A percentile compares a stretch with the other conserved stretches of the same genome.
Conservation (phyloP, 2,329 filamentous ascomycete genomes). For the Nemania serpens region DNA sequence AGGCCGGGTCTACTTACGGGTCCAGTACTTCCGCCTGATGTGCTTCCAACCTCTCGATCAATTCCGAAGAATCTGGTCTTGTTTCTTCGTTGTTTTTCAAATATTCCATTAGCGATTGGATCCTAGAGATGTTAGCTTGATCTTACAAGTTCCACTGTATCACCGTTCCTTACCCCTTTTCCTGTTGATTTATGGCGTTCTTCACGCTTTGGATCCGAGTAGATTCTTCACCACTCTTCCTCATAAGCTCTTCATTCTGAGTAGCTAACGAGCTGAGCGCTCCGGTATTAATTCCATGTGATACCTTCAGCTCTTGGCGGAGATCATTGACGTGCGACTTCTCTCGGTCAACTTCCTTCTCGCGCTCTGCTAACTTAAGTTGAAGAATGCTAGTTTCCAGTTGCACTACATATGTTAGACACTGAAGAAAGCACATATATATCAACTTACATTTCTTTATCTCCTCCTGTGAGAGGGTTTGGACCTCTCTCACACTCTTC, state of each 20-base stretch:
- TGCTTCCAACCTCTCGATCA: conserved; percentile 27
- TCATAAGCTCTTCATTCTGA: conserved; percentile 31
- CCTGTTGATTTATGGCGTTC: conserved; percentile 25
- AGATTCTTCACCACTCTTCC: conserved; percentile 22
- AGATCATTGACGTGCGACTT: conserved; percentile 28
- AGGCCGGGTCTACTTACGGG: conserved; percentile 25
- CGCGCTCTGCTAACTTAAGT: conserved; percentile 29
- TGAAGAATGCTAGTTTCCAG: conserved; percentile 27
- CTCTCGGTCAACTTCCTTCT: conserved; percentile 32
- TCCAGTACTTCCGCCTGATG: conserved; percentile 24
- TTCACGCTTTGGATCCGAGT: conserved; percentile 23
- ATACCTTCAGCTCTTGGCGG: conserved; percentile 29
- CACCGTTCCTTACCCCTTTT: conserved; percentile 29
- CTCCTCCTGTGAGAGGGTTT: conserved; percentile 21
- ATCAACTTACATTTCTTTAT: conserved; percentile 27
- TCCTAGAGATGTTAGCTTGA: conserved; percentile 27
- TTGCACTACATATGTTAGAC: conserved; percentile 31
- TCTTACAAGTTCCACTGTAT: neutral
- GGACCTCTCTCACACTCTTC: conserved; percentile 26
- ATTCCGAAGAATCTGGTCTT: conserved; percentile 8
- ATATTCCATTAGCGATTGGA: conserved; percentile 27
- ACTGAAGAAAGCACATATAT: neutral
- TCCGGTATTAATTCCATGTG: conserved; percentile 27
- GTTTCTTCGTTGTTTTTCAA: conserved; percentile 25
- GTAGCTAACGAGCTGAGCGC: conserved; percentile 26